Conservation (phyloP, 2,329 filamentous ascomycete genomes). For the Cryphonectria naterciae region DNA sequence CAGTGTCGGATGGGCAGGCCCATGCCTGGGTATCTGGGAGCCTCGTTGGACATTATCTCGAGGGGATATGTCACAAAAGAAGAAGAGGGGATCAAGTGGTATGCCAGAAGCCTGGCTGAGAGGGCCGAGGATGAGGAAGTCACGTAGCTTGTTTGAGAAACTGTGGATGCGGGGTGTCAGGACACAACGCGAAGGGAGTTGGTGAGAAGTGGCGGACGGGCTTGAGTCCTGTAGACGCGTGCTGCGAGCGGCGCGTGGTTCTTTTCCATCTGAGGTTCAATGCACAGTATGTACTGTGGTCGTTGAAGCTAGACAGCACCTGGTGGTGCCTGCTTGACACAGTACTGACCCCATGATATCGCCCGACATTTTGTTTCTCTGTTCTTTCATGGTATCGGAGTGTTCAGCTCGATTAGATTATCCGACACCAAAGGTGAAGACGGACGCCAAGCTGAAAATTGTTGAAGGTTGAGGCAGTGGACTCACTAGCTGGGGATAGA, state of each 20-base stretch:
- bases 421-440: no score
- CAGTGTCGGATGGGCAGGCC: constrained; percentile 14
- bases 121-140: background rate
- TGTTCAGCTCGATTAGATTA: background rate
- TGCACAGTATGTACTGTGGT: background rate
- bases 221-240: background rate
- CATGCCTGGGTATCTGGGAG: constrained; percentile 12
- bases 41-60: background rate
- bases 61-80: background rate
- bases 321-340: background rate
- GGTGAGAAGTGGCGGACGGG: background rate
- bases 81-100: background rate
- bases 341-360: background rate
- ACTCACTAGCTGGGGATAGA: background rate
- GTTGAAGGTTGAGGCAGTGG: no score
- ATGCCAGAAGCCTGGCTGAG: background rate
- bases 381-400: no score
- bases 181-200: background rate
- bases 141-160: background rate
- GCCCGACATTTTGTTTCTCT: background rate
- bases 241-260: background rate
- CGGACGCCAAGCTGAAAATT: background rate
- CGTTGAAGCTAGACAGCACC: background rate
- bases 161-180: background rate
- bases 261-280: background rate